Conservation (phyloP, 106 monocot species). For the Dioscorea zingiberensis region DNA sequence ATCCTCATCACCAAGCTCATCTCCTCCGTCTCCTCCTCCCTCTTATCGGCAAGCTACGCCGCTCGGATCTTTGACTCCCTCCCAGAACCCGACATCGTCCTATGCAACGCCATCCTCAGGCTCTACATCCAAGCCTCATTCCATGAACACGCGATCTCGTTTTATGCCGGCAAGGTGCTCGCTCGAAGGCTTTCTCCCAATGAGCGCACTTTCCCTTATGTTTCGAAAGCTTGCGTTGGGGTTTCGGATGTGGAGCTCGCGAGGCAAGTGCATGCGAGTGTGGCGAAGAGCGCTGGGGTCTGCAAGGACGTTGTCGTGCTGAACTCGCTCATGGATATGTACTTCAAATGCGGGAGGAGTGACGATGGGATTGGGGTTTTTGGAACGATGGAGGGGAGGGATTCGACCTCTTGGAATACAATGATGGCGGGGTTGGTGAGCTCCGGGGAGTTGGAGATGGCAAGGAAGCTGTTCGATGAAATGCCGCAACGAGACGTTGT, state of each 20-base stretch:
- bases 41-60: conserved; percentile 21
- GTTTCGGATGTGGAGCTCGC: conserved; percentile 7
- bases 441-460: conserved; percentile 3
- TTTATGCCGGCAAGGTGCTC: conserved; percentile 17
- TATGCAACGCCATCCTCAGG: conserved; percentile 31
- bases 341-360: conserved; percentile 23
- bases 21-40: conserved; percentile 17
- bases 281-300: conserved; percentile 21
- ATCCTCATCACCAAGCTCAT: conserved; percentile 34
- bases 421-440: conserved; percentile 23
- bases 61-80: conserved; percentile 27
- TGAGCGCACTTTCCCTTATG: conserved; percentile 40
- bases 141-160: conserved; percentile 6
- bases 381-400: conserved; percentile 13
- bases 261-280: conserved; percentile 32
- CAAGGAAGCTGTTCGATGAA: conserved; percentile 21
- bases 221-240: conserved; percentile 38
- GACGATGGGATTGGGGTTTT: conserved; percentile 22
- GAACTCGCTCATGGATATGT: conserved; percentile 44
- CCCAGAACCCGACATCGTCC: conserved; percentile 31
- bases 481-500: conserved; percentile 33
- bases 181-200: conserved; percentile 26
- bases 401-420: conserved; percentile 47
- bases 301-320: conserved; percentile 21
- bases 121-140: conserved; percentile 11